Evolutionary conservation across 2,329 filamentous ascomycete species (phyloP).

Genomic region (Pseudocercospora macadamiae): DNA sequence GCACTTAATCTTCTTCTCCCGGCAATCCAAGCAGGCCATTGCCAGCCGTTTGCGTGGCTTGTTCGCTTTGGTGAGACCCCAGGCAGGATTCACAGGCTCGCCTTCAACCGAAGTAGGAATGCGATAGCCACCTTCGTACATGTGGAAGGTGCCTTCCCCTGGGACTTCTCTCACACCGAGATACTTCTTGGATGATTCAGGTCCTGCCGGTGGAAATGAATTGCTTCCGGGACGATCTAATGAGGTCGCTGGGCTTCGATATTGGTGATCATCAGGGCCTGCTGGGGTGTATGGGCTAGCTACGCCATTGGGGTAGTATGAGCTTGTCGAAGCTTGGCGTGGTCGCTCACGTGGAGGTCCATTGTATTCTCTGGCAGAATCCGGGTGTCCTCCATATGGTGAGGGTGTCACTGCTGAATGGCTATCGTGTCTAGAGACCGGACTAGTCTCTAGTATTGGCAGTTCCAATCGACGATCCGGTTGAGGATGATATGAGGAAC

Average conservation of each 20-base stretch:
- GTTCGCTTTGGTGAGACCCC: conserved; percentile 92
- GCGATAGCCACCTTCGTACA: conserved; percentile 38
- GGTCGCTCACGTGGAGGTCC: conserved; percentile 26
- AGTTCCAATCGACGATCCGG: conserved; percentile 31
- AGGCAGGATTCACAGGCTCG: conserved; percentile 83
- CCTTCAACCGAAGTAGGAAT: conserved; percentile 67
- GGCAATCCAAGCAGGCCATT: conserved; percentile 89
- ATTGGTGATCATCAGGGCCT: conserved; percentile 27
- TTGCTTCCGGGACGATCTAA: conserved; percentile 24
- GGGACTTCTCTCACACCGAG: conserved; percentile 36
- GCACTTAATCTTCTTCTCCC: conserved; percentile 98
- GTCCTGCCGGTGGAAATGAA: conserved; percentile 22
- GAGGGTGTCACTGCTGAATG: conserved; percentile 24
- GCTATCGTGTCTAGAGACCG: conserved; percentile 29
- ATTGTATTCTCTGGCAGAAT: conserved; percentile 28
- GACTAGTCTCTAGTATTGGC: conserved; percentile 35
- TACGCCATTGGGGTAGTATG: conserved; percentile 29
- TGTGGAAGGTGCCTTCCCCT: conserved; percentile 36
- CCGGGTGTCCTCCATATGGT: conserved; percentile 28
- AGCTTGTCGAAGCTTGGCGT: conserved; percentile 28
- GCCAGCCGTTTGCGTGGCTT: conserved; percentile 90
- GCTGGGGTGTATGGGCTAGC: conserved; percentile 32
- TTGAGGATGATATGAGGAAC: conserved; percentile 19
- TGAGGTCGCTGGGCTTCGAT: conserved; percentile 22
- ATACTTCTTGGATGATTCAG: conserved; percentile 37